phyloP scores from a whole-genome alignment of 2,329 filamentous ascomycete species.

The Fusarium keratoplasticum region DNA sequence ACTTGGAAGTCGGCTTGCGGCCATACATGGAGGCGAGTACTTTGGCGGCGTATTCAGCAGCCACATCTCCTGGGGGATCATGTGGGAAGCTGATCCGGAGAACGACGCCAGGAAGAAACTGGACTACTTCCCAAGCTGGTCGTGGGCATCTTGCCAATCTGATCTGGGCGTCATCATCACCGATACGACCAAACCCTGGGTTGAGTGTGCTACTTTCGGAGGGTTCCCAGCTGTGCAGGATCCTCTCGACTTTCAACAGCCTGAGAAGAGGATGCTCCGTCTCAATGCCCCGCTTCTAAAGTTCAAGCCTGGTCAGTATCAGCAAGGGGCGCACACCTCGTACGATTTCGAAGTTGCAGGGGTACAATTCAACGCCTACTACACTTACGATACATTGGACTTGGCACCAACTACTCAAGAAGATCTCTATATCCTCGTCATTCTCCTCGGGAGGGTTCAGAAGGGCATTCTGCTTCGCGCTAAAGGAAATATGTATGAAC shows the following conservation, averaged over 20 bases:
- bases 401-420: neutral
- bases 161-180: neutral
- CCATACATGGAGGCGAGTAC: neutral
- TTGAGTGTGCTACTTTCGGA: neutral
- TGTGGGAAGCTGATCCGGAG: neutral
- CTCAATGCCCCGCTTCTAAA: neutral
- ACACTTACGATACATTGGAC: neutral
- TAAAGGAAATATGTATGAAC: neutral
- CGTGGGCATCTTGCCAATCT: neutral
- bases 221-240: neutral
- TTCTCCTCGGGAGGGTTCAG: neutral
- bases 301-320: neutral
- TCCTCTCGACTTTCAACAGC: neutral
- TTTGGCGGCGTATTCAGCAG: neutral
- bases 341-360: neutral
- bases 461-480: neutral
- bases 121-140: neutral
- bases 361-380: neutral
- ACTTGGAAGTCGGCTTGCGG: neutral
- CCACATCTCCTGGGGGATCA: neutral
- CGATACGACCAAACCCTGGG: neutral
- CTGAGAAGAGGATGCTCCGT: neutral
- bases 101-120: neutral
- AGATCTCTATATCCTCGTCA: neutral
- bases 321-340: neutral